These are phyloP conservation scores for Pyrenophora teres DNA, from an alignment of 2,329 filamentous ascomycete genomes.

Conservation along the genomic window DNA sequence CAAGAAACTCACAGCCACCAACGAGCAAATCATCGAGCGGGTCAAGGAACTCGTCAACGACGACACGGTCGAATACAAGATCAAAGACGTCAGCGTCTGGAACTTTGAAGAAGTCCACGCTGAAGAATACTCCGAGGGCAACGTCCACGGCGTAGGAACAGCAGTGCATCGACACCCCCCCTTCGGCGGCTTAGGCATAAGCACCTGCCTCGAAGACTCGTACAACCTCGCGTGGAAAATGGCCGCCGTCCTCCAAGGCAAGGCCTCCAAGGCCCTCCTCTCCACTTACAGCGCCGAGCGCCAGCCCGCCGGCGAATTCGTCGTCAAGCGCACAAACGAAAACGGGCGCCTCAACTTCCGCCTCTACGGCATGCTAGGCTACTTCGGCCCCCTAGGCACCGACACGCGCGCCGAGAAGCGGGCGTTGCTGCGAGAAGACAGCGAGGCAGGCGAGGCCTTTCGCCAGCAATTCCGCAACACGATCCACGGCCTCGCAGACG, in stretches of 20 bases:
- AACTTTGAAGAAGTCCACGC: conserved; percentile 9
- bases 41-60: conserved; percentile 6
- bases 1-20: conserved; percentile 3
- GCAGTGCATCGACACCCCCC: conserved; percentile 53
- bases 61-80: conserved; percentile 5
- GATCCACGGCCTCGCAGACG: conserved; percentile 1
- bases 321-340: conserved; percentile 10
- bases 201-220: conserved; percentile 67
- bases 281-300: conserved; percentile 4
- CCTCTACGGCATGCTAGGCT: conserved; percentile 2
- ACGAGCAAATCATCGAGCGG: conserved; percentile 4
- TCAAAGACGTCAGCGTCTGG: conserved; percentile 8
- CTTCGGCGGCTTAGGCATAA: conserved; percentile 70
- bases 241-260: conserved; percentile 1
- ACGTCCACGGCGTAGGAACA: conserved; percentile 7
- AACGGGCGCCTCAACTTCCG: conserved; percentile 5
- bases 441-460: neutral
- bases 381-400: neutral
- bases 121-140: neutral
- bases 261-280: conserved; percentile 1
- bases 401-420: neutral
- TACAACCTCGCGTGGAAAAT: conserved; percentile 61
- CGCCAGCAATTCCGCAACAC: neutral
- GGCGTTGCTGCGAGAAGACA: neutral
- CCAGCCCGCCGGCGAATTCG: conserved; percentile 5